Evolutionary conservation across 2,329 filamentous ascomycete genomes (phyloP).

Genomic region (Chrysosporium queenslandicum): DNA sequence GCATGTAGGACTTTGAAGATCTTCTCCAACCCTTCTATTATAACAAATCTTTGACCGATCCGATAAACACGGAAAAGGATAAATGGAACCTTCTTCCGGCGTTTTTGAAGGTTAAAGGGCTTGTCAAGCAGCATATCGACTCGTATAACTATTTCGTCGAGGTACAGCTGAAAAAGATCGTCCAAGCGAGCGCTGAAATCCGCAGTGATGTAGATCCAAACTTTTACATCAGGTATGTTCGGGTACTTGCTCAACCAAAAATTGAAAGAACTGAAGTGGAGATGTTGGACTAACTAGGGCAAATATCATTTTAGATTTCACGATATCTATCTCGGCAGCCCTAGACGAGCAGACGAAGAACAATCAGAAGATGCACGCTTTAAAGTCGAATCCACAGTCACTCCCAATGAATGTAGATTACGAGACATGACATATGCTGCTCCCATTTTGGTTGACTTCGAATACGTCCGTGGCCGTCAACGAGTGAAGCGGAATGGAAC

Average conservation of each 20-base stretch:
- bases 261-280: background rate
- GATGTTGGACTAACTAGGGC: slow-evolving; percentile 5
- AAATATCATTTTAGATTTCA: slow-evolving; percentile 46
- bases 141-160: slow-evolving; percentile 99
- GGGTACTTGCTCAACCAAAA: background rate
- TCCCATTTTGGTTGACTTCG: slow-evolving; percentile 84
- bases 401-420: slow-evolving; percentile 90
- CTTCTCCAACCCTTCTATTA: slow-evolving; percentile 61
- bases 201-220: slow-evolving; percentile 85
- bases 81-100: slow-evolving; percentile 96
- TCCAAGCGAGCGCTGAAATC: slow-evolving; percentile 79
- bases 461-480: slow-evolving; percentile 73
- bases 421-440: slow-evolving; percentile 98
- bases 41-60: slow-evolving; percentile 56
- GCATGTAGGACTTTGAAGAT: slow-evolving; percentile 45
- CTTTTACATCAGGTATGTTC: slow-evolving; percentile 67
- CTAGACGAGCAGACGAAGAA: slow-evolving; percentile 66
- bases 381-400: slow-evolving; percentile 49
- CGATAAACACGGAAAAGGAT: slow-evolving; percentile 62
- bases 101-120: slow-evolving; percentile 94
- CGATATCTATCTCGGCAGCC: slow-evolving; percentile 76
- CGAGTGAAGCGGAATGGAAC: slow-evolving; percentile 64
- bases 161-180: slow-evolving; percentile 92
- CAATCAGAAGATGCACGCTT: slow-evolving; percentile 48
- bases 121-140: slow-evolving; percentile 96